Conservation (phyloP, 2,329 filamentous ascomycete species). For the Fusarium coffeatum region DNA sequence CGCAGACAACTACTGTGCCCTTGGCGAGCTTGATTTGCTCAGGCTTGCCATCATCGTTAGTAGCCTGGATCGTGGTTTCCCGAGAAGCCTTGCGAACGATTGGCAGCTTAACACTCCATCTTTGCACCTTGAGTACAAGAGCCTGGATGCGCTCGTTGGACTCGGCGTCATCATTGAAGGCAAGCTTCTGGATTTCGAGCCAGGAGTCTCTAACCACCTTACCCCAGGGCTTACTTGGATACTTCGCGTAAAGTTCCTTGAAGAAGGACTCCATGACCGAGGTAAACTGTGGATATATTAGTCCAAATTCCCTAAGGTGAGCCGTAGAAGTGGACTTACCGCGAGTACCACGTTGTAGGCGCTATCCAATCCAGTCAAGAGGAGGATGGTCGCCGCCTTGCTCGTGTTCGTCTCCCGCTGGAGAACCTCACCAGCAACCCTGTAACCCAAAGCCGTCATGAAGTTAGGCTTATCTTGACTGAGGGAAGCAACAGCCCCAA, state of each 20-base stretch:
- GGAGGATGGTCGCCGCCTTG: slow-evolving; percentile 3
- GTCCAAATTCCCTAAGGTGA: rapidly evolving
- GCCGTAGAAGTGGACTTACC: neutral
- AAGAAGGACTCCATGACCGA: slow-evolving; percentile 10
- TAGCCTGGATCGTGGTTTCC: neutral
- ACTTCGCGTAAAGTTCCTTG: neutral
- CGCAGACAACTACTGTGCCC: neutral
- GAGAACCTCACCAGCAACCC: neutral
- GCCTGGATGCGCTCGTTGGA: neutral
- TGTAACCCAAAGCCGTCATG: neutral
- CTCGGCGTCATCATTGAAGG: neutral
- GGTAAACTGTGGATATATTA: neutral
- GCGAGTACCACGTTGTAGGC: slow-evolving; percentile 5
- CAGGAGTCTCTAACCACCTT: too few relatives aligned
- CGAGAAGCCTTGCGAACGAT: slow-evolving; percentile 1
- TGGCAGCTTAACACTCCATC: neutral
- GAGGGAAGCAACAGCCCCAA: neutral
- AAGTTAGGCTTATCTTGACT: neutral
- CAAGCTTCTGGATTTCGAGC: neutral
- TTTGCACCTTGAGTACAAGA: neutral
- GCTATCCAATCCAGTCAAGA: slow-evolving; percentile 5
- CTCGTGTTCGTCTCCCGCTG: neutral
- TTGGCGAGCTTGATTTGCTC: neutral
- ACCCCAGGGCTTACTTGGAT: neutral
- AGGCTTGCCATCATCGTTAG: neutral